phyloP scores from a whole-genome alignment of 2,329 filamentous ascomycete species.

The Monilinia fructicola region DNA sequence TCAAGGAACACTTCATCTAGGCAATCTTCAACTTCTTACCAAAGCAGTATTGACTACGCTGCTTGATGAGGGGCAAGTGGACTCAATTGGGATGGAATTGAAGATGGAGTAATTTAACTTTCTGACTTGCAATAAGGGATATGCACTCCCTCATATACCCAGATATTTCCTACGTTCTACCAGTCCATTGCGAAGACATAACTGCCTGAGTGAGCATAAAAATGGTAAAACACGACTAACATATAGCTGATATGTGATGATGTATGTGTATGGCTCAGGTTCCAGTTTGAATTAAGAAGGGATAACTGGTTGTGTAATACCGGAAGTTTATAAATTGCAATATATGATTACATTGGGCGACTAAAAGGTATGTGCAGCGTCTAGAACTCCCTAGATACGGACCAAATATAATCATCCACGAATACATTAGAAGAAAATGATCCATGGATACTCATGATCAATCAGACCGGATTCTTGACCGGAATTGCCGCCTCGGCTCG shows the following conservation, averaged over 20 bases:
- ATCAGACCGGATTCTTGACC: background rate
- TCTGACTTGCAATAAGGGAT: background rate
- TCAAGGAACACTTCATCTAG: background rate
- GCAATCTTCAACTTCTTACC: background rate
- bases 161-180: background rate
- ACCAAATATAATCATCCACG: background rate
- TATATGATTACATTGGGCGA: background rate
- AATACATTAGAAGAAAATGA: background rate
- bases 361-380: background rate
- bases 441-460: background rate
- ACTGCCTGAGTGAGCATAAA: background rate
- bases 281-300: background rate
- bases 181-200: background rate
- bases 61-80: background rate
- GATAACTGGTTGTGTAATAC: background rate
- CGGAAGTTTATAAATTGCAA: background rate
- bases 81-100: background rate
- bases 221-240: background rate
- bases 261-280: background rate
- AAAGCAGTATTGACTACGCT: background rate
- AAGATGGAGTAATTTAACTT: background rate
- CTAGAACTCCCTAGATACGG: background rate
- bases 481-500: conserved; percentile 9
- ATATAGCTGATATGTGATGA: background rate
- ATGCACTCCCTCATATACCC: background rate